Percentiles rank a stretch among this genome's conserved stretches.
Conservation (phyloP, 2,329 filamentous ascomycete genomes). For the Colletotrichum simmondsii region DNA sequence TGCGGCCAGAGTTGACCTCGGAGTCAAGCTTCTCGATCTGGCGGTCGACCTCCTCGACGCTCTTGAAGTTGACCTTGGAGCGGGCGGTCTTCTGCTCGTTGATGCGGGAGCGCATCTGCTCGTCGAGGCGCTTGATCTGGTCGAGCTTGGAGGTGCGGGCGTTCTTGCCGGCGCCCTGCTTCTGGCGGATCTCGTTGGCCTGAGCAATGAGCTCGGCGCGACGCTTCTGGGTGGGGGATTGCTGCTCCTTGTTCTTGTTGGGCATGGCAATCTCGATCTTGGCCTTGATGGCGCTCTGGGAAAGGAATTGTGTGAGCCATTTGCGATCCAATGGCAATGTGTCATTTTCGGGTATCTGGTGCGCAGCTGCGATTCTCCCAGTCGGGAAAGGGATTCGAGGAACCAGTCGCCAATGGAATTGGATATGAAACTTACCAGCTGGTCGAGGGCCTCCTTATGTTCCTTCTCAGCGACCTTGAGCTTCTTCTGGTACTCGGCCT, state of each 20-base stretch:
- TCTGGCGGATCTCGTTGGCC: constrained; percentile 83
- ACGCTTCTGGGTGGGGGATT: constrained; percentile 82
- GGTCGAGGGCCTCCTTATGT: constrained; percentile 79
- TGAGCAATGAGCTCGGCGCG: constrained; percentile 87
- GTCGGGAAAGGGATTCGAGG: no score
- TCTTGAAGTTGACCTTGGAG: constrained; percentile 86
- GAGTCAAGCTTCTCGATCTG: constrained; percentile 85
- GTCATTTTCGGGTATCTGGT: not conserved
- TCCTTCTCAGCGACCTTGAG: constrained; percentile 88
- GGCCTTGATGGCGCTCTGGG: constrained; percentile 85
- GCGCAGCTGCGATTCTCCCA: not conserved
- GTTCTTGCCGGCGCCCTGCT: constrained; percentile 89
- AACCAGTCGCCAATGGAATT: not conserved
- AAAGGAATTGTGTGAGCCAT: constrained; percentile 26
- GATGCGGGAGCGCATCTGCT: constrained; percentile 86
- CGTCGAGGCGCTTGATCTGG: constrained; percentile 91
- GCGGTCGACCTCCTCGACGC: constrained; percentile 84
- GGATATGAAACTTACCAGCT: constrained; percentile 47
- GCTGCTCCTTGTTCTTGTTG: constrained; percentile 79
- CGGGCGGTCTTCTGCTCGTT: constrained; percentile 88
- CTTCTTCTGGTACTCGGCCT: constrained; percentile 82
- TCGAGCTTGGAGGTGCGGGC: constrained; percentile 82
- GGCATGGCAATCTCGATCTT: constrained; percentile 88
- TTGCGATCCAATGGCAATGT: not conserved
- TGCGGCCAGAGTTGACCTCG: constrained; percentile 86